Evolutionary conservation across 2,329 filamentous ascomycete genomes (phyloP), one percentile per base, ranked within the genome.

Genomic region (Epichloe sibirici): DNA sequence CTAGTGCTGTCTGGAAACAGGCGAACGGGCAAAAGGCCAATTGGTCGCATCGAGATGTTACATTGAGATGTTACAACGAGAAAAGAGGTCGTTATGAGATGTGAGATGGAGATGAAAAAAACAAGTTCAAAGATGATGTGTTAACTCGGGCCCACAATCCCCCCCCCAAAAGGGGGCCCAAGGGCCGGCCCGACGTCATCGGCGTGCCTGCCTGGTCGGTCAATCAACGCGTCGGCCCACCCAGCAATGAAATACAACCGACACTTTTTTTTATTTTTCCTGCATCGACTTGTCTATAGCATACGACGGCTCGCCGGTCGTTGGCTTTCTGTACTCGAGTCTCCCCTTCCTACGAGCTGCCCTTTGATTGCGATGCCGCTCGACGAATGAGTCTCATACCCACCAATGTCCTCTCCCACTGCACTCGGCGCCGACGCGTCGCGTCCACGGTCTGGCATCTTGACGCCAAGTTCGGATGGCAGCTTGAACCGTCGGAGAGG

Each of bases 401-500:
- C 34, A 55, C 59, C 56, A 55, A 70, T 69, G 67, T 61, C 66
- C 59, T 66, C 65, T 55, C 60, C 65, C 54, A 60, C 61, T 55
- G 53, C 61, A 55, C 56, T 61, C 56, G 66, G 62, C 58, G 60
- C 67, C 59, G 71, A 74, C 73, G 74, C 74, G 75, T 74, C 75
- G 71, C 75, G 73, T 70, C 69, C 67, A 55, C 61, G 57, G 56
- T 70, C 67, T 52, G 68, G 68, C 57, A 69, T 71, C 58, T 64
- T 71, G 57, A 72, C 68, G 48, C 65, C 71, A 49, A 66, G 64
- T 57, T 68, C 69, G 34, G 65, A 72, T 56, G 64, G 63, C 55
- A 70, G 64, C 55, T 59, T 69, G 51, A 69, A 67, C 57, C 65
- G 63, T 56, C 63, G 62, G 52, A 58, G 67, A 63, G 64, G 61